Conservation (phyloP, 2,329 filamentous ascomycete species). For the Aspergillus ruber region DNA sequence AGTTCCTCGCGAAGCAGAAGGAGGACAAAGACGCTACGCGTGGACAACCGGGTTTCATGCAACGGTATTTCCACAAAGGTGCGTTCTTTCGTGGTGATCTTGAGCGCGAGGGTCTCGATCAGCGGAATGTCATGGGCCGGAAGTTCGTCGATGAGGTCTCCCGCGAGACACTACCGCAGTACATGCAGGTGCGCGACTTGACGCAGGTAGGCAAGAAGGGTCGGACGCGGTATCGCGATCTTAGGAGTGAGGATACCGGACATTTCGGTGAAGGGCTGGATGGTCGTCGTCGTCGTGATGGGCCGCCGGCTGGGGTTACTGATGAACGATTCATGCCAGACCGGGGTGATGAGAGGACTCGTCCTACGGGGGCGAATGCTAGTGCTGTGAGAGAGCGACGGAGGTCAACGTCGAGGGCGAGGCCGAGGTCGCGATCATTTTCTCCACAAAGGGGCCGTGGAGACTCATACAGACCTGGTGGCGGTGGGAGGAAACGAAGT, state of each 20-base stretch:
- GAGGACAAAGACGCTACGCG: slow-evolving; percentile 67
- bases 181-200: slow-evolving; percentile 88
- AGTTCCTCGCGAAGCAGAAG: slow-evolving; percentile 68
- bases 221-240: slow-evolving; percentile 79
- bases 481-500: slow-evolving; percentile 34
- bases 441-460: slow-evolving; percentile 41
- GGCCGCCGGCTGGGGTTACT: slow-evolving; percentile 31
- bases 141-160: slow-evolving; percentile 80
- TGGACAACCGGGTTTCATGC: slow-evolving; percentile 83
- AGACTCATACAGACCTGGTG: slow-evolving; percentile 44
- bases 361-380: slow-evolving; percentile 43
- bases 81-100: slow-evolving; percentile 88
- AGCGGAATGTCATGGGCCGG: slow-evolving; percentile 79
- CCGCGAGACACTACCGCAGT: slow-evolving; percentile 77
- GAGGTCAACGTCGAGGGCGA: too few relatives aligned
- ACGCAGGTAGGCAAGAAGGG: slow-evolving; percentile 90
- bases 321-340: slow-evolving; percentile 45
- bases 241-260: slow-evolving; percentile 85
- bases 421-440: slow-evolving; percentile 38
- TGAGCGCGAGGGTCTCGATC: slow-evolving; percentile 66
- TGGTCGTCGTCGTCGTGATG: slow-evolving; percentile 22
- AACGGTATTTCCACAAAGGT: slow-evolving; percentile 94
- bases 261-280: slow-evolving; percentile 56
- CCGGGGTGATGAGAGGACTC: slow-evolving; percentile 28
- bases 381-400: slow-evolving; percentile 34